phyloP scores from a whole-genome alignment of 371 early-diverging fungal genomes.

The Mucor plumbeus region DNA sequence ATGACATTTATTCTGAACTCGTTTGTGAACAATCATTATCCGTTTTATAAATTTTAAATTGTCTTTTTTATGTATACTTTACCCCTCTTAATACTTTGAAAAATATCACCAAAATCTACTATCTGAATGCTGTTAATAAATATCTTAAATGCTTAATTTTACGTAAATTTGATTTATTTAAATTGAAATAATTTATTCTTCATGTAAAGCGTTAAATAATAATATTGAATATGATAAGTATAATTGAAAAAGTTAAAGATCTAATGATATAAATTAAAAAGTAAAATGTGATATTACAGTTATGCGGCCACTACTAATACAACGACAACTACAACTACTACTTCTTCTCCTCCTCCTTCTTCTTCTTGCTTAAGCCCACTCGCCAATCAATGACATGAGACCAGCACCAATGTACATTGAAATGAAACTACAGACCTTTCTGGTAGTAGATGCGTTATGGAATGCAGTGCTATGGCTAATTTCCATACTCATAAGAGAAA shows the following conservation, averaged over 20 bases:
- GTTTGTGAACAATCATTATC: slow-evolving; percentile 38
- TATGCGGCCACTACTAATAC: background rate
- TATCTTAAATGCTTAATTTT: background rate
- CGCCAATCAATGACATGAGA: slow-evolving; percentile 73
- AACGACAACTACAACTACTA: background rate
- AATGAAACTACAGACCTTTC: slow-evolving; percentile 31
- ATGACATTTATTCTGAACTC: slow-evolving; percentile 39
- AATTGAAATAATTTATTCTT: background rate
- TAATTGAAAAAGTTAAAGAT: background rate
- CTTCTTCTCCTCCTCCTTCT: no score
- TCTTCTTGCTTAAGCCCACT: slow-evolving; percentile 60
- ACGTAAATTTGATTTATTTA: background rate
- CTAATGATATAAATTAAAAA: background rate
- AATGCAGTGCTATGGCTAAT: slow-evolving; percentile 37
- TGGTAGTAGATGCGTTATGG: slow-evolving; percentile 13
- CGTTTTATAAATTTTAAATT: background rate
- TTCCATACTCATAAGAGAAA: slow-evolving; percentile 50
- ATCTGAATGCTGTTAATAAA: no score
- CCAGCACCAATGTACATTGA: slow-evolving; percentile 64
- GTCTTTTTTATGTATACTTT: no score
- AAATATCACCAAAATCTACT: no score
- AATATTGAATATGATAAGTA: no score
- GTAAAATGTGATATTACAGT: background rate
- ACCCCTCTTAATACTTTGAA: no score
- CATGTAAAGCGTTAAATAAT: no score